Conservation (phyloP, 2,329 filamentous ascomycete genomes). For the Monilinia fructigena region DNA sequence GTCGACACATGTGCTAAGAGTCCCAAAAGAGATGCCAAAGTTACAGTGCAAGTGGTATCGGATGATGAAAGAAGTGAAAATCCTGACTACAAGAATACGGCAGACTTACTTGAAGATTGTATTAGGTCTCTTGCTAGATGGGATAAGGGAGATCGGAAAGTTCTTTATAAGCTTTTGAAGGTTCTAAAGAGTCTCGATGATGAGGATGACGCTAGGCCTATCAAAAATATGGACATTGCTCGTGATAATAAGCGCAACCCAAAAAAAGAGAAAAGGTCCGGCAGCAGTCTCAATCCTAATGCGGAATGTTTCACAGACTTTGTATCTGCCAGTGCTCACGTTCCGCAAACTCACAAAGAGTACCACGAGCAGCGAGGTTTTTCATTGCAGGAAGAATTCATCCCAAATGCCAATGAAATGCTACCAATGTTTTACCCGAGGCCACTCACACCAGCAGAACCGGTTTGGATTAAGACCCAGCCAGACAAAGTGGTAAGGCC, state of each 20-base stretch:
- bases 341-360: neutral
- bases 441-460: neutral
- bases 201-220: slow-evolving; percentile 13
- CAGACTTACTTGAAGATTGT: slow-evolving; percentile 19
- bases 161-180: slow-evolving; percentile 30
- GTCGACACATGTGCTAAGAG: neutral
- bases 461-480: slow-evolving; percentile 16
- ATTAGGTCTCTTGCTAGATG: slow-evolving; percentile 27
- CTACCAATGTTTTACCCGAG: slow-evolving; percentile 13
- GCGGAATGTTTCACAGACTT: slow-evolving; percentile 27
- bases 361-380: neutral
- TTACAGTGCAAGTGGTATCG: neutral
- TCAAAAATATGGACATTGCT: neutral
- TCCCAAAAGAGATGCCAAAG: neutral
- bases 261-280: neutral
- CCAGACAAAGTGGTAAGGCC: neutral
- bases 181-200: slow-evolving; percentile 27
- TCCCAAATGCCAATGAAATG: slow-evolving; percentile 5
- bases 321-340: slow-evolving; percentile 19
- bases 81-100: neutral
- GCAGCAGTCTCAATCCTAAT: slow-evolving; percentile 29
- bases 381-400: slow-evolving; percentile 4
- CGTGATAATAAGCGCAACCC: neutral
- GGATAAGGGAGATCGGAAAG: slow-evolving; percentile 28
- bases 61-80: neutral